These are phyloP conservation scores for grape (Vitis vinifera) DNA, from an alignment of 164 flowering plant genomes.

Conservation along the genomic window ASM3070453v1 NC_081818.1:5015501-5016000, in stretches of 20 bases:
- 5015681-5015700: no score
- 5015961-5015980: conserved; percentile 8
- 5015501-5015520: no score
- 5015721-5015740: not conserved
- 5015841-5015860: conserved; percentile 16
- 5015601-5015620: no score
- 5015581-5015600: no score
- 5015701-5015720: not conserved
- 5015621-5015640: no score
- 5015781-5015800: conserved; percentile 30
- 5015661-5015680: no score
- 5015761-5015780: conserved; percentile 52
- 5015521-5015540: no score
- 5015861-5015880: conserved; percentile 13
- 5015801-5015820: conserved; percentile 27
- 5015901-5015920: conserved; percentile 8
- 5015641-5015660: no score
- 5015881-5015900: not conserved
- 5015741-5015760: conserved; percentile 16
- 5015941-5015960: not conserved
- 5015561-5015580: no score
- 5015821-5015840: conserved; percentile 15
- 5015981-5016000: conserved; percentile 26
- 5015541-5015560: no score
- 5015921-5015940: conserved; percentile 4